These are phyloP conservation scores for Apocynum venetum DNA, from an alignment of 257 asterid genomes.

Conservation along the genomic window DNA sequence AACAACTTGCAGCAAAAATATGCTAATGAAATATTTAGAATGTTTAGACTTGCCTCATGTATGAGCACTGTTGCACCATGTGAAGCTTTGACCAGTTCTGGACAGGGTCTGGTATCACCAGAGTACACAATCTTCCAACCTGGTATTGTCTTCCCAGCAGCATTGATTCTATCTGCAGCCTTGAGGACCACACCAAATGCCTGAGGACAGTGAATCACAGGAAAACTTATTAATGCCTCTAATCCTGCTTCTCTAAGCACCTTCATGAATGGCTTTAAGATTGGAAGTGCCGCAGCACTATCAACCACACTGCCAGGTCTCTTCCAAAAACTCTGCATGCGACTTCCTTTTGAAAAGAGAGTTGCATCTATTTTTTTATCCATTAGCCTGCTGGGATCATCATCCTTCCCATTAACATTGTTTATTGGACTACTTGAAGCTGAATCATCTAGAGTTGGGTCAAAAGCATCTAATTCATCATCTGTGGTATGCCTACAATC, in stretches of 20 bases:
- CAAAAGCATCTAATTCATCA: slow-evolving; percentile 45
- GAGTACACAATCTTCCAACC: slow-evolving; percentile 98
- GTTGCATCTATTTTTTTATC: slow-evolving; percentile 26
- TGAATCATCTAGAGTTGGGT: slow-evolving; percentile 25
- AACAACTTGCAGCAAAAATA: background rate
- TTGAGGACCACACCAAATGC: slow-evolving; percentile 67
- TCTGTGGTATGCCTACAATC: slow-evolving; percentile 73
- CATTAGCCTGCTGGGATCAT: slow-evolving; percentile 12
- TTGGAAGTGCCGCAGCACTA: slow-evolving; percentile 31
- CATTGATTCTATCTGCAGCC: slow-evolving; percentile 54
- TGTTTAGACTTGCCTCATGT: slow-evolving; percentile 54
- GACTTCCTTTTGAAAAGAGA: slow-evolving; percentile 60
- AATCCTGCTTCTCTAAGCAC: slow-evolving; percentile 64
- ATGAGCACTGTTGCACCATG: slow-evolving; percentile 81
- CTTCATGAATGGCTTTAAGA: slow-evolving; percentile 44
- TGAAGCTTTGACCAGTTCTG: slow-evolving; percentile 69
- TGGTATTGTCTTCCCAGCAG: slow-evolving; percentile 55
- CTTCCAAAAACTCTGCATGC: slow-evolving; percentile 70
- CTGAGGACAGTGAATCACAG: slow-evolving; percentile 86
- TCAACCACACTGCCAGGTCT: slow-evolving; percentile 47
- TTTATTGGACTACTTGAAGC: slow-evolving; percentile 3
- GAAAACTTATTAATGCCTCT: slow-evolving; percentile 64
- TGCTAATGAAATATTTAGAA: background rate
- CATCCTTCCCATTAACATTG: slow-evolving; percentile 16
- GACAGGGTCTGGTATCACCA: slow-evolving; percentile 97